Evolutionary conservation across 2,329 filamentous ascomycete genomes (phyloP).

Genomic region (Fusarium subglutinans): DNA sequence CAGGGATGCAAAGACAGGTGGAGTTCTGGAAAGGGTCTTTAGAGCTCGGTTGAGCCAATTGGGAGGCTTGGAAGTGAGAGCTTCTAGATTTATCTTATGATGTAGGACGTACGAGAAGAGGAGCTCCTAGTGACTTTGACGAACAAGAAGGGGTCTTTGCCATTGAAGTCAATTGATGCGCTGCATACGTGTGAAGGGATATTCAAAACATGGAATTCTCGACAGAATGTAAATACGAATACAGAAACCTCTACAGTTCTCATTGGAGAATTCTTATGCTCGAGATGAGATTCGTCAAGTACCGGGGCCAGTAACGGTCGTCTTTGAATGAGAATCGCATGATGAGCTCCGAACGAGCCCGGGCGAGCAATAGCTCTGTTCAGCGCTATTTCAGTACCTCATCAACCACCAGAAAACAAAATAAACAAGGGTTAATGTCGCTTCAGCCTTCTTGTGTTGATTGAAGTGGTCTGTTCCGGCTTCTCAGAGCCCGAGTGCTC

Average conservation of each 20-base stretch:
- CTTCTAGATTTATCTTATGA: constrained; percentile 21
- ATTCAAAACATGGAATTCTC: not conserved
- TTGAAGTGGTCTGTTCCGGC: constrained; percentile 24
- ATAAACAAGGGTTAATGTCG: not conserved
- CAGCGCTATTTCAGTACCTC: not conserved
- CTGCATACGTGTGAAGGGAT: not conserved
- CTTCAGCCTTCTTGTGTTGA: not conserved
- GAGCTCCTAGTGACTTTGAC: not conserved
- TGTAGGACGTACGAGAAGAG: constrained; percentile 25
- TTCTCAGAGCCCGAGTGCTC: constrained; percentile 14
- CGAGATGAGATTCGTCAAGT: constrained; percentile 22
- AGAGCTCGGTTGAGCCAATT: constrained; percentile 28
- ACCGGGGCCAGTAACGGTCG: constrained; percentile 28
- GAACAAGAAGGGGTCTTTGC: not conserved
- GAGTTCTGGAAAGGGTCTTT: constrained; percentile 12
- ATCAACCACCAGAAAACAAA: not conserved
- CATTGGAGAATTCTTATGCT: constrained; percentile 14
- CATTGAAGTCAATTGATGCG: not conserved
- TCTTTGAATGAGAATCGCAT: constrained; percentile 39
- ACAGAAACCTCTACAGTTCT: not conserved
- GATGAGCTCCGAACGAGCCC: constrained; percentile 38
- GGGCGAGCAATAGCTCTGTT: not conserved
- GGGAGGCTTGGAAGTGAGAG: not conserved
- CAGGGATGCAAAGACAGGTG: constrained; percentile 23
- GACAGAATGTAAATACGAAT: constrained; percentile 15